phyloP scores from a whole-genome alignment of 139 green algal genomes.

The Asterochloris erici region DNA sequence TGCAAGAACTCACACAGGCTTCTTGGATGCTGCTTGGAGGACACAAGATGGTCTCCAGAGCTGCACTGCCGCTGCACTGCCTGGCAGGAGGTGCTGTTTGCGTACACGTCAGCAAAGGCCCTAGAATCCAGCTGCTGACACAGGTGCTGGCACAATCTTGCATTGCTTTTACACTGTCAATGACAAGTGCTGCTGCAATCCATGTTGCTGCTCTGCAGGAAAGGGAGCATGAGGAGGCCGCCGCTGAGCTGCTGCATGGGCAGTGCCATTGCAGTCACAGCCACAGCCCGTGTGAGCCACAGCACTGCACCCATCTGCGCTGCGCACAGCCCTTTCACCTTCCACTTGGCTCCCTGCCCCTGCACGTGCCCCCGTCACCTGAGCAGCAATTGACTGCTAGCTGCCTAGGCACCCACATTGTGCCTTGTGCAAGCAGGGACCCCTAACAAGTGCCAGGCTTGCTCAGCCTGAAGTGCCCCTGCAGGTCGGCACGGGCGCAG shows the following conservation, averaged over 20 bases:
- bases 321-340: background rate
- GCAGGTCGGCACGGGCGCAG: background rate
- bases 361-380: background rate
- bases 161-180: too few species aligned
- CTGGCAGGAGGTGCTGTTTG: too few species aligned
- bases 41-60: background rate
- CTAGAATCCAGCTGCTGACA: background rate
- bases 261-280: background rate
- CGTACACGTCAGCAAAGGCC: background rate
- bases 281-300: background rate
- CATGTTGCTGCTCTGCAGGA: background rate
- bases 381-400: background rate
- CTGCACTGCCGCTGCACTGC: background rate
- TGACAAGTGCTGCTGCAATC: too few species aligned
- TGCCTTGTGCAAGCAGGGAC: background rate
- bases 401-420: background rate
- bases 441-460: background rate
- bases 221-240: conserved; percentile 7
- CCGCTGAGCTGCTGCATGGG: background rate
- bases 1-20: background rate
- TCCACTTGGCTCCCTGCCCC: background rate
- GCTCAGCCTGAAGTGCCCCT: background rate
- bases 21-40: background rate
- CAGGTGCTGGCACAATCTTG: background rate
- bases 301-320: background rate